Evolutionary conservation across 768 basidiomycete species (phyloP), one percentile per base, ranked within the genome.

Genomic region (Omphalotus guepiniiformis): DNA sequence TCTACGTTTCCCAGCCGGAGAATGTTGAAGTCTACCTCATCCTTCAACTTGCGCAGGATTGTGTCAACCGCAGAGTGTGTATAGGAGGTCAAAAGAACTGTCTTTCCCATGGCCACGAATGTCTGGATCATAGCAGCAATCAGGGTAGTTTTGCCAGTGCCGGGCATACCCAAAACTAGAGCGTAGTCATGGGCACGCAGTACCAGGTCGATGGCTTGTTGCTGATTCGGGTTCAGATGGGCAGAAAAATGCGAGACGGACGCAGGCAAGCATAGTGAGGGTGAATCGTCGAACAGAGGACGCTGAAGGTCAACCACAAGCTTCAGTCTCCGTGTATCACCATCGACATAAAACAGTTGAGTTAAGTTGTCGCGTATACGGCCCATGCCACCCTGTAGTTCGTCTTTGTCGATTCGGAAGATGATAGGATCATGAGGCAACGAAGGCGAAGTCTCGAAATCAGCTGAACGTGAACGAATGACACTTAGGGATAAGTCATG

Each of bases 41-140:
- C 76, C 21, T 76, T 70, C 48, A 97, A 64, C 64, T 96, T 97
- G 58, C 86, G 68, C 58, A 99, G 58, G 58, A 98, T 95, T n/a
- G 86, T 97, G 56, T 99, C 96, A 38, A 99, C 96, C 0, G 96
- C 95, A 12, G 94, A 96, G 70, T 99, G 96, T 2, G 96, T 99
- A 63, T 97, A 96, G 37, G 89, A 90, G 6, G 88, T 88, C 51
- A 98, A 65, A 21, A 99, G 67, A 4, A 98, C 89, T 0, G 79
- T 88, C 72, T 96, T 94, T 6, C 91, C 90, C 66, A 82, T 71
- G 30, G 65, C 75, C 1, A 93, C 91, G 12, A 98, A 67, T 39
- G 76, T 76, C 56, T 80, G 76, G 59, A 98, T 93, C 39, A 96
- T 77, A 26, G 90, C 84, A 1, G 89, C 91, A 51, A 96, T 88